phyloP scores from a whole-genome alignment of 108 stramenopile genomes.

The Skeletonema tropicum region DNA sequence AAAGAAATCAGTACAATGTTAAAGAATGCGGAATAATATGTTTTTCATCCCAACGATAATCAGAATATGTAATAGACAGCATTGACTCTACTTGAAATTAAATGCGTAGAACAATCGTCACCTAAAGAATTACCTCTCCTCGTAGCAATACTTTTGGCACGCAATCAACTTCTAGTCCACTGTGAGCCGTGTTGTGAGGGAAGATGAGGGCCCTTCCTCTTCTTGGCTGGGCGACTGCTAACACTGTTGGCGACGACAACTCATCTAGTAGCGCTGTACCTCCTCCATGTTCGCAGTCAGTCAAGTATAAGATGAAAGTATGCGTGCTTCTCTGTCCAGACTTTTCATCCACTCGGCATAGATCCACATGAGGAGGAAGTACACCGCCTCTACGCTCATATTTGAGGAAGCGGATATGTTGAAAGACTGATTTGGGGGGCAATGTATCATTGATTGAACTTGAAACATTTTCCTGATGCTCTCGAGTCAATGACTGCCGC shows the following conservation, averaged over 20 bases:
- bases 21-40: conserved; percentile 1
- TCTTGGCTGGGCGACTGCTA: conserved; percentile 59
- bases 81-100: no score
- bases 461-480: background rate
- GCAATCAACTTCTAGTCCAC: conserved; percentile 60
- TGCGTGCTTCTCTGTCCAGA: conserved; percentile 69
- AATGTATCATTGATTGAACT: conserved; percentile 1
- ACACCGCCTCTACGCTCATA: conserved; percentile 55
- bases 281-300: conserved; percentile 63
- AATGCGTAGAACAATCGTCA: no score
- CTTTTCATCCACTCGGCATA: conserved; percentile 59
- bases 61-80: no score
- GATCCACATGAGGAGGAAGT: conserved; percentile 77
- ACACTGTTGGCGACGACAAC: conserved; percentile 40
- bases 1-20: conserved; percentile 20
- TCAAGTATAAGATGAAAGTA: conserved; percentile 80
- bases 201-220: conserved; percentile 73
- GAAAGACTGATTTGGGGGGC: conserved; percentile 46
- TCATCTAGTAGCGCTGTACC: conserved; percentile 68
- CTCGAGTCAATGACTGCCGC: conserved; percentile 7
- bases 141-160: conserved; percentile 80
- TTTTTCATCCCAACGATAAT: no score
- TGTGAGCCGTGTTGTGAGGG: conserved; percentile 78
- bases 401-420: conserved; percentile 76
- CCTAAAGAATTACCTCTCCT: conserved; percentile 59